Percentiles rank a stretch among this genome's conserved stretches.
These are phyloP conservation scores for Daldinia grandis DNA, from an alignment of 495 filamentous ascomycete species.

Conservation along the genomic window DNA sequence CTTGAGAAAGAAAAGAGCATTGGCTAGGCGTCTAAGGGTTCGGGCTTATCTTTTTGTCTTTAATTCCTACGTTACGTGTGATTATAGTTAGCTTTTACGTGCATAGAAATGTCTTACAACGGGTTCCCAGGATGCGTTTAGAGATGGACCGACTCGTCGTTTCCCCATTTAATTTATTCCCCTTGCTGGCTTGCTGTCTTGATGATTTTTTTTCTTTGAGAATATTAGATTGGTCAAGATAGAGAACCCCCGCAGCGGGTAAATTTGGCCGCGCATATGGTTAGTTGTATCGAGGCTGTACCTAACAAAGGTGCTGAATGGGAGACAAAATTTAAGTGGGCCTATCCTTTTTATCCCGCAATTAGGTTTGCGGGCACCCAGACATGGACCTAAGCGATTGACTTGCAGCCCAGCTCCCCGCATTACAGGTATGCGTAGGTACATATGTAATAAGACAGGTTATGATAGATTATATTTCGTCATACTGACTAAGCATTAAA, in stretches of 20 bases:
- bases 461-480: constrained; percentile 3
- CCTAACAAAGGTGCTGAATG: neutral
- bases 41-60: constrained; percentile 8
- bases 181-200: too few species aligned
- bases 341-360: constrained; percentile 1
- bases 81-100: constrained; percentile 2
- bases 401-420: constrained; percentile 14
- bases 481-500: constrained; percentile 19
- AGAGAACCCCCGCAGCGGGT: neutral
- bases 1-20: constrained; percentile 12
- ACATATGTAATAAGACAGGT: neutral
- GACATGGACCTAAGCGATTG: constrained; percentile 5
- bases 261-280: neutral
- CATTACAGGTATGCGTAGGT: neutral
- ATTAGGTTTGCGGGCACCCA: neutral
- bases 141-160: neutral
- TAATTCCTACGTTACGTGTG: constrained; percentile 7
- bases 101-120: neutral
- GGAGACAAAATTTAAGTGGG: neutral
- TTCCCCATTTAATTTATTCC: neutral
- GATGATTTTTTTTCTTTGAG: neutral
- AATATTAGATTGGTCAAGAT: neutral
- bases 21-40: constrained; percentile 35
- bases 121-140: neutral
- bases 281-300: neutral